A percentile compares a stretch with the other conserved stretches of the same genome.
These are phyloP conservation scores for Aegilops bicornis DNA, from an alignment of 176 grass and related monocot species.

Conservation along the genomic window DNA sequence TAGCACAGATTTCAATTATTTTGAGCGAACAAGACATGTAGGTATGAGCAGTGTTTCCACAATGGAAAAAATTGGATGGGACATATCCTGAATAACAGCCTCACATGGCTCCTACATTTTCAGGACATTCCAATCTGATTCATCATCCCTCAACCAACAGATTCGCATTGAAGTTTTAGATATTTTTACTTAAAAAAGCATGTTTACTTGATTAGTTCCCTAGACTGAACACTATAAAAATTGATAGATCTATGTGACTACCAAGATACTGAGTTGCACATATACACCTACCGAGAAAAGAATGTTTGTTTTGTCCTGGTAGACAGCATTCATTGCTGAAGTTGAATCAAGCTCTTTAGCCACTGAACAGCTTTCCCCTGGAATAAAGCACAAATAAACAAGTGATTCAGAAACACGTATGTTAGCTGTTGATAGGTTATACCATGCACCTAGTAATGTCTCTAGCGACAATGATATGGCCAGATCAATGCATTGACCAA, in stretches of 20 bases:
- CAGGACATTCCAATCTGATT: not conserved
- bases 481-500: not conserved
- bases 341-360: conserved; percentile 85
- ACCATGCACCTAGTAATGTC: not conserved
- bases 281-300: conserved; percentile 80
- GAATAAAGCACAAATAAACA: conserved; percentile 40
- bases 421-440: conserved; percentile 9
- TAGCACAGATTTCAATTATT: not conserved
- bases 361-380: conserved; percentile 98
- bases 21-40: conserved; percentile 7
- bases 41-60: not conserved
- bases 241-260: not conserved
- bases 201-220: not conserved
- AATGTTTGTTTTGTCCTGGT: conserved; percentile 99
- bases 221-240: not conserved
- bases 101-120: conserved; percentile 4
- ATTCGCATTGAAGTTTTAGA: not conserved
- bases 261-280: not conserved
- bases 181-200: not conserved
- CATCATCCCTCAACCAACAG: not conserved
- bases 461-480: not conserved
- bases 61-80: not conserved
- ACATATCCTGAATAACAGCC: not conserved
- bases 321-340: conserved; percentile 86
- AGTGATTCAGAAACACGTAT: not conserved